Evolutionary conservation across 306 rosid genomes (phyloP).

Genomic region (Trifolium pratense): DNA sequence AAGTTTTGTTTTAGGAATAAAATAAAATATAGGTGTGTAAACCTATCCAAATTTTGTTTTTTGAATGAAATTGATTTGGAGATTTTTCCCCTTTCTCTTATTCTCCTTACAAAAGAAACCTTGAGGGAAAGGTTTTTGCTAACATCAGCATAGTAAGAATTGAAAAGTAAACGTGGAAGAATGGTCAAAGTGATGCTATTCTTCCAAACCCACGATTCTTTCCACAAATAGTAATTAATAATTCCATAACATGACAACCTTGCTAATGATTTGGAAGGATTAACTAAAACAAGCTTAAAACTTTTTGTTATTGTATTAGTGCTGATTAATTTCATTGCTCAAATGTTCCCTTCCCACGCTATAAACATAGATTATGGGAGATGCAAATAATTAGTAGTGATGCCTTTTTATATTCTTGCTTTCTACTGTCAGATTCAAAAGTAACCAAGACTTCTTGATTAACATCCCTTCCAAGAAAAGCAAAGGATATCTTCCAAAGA

Average conservation of each 20-base stretch:
- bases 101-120: conserved; percentile 27
- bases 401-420: conserved; percentile 40
- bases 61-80: conserved; percentile 28
- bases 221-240: not conserved
- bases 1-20: conserved; percentile 32
- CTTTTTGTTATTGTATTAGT: not conserved
- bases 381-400: conserved; percentile 30
- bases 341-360: conserved; percentile 2
- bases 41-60: conserved; percentile 39
- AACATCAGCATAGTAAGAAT: not conserved
- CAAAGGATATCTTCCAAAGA: conserved; percentile 38
- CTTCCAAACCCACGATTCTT: conserved; percentile 20
- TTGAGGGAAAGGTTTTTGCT: conserved; percentile 24
- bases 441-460: conserved; percentile 8
- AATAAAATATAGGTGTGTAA: conserved; percentile 33
- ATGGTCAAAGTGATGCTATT: conserved; percentile 39
- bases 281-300: not conserved
- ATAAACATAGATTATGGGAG: conserved; percentile 21
- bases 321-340: conserved; percentile 18
- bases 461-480: conserved; percentile 45
- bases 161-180: conserved; percentile 33
- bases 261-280: conserved; percentile 23
- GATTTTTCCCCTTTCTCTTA: not conserved
- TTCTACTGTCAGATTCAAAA: conserved; percentile 38
- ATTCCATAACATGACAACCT: not conserved